Conservation (phyloP, 192 early-diverging fungal genomes). For the Oehlia diaphana region DNA sequence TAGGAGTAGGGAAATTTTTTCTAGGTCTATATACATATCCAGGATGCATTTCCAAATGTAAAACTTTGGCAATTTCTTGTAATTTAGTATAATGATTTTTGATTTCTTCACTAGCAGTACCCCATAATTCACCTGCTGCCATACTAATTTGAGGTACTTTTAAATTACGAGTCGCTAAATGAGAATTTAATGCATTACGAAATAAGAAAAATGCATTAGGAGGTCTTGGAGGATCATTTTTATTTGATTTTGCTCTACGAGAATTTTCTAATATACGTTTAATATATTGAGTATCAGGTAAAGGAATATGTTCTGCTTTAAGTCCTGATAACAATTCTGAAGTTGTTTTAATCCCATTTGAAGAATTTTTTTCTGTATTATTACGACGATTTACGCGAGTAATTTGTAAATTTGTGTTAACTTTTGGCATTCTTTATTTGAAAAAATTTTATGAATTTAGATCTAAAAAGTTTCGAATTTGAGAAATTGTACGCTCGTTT, state of each 20-base stretch:
- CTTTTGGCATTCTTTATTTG: not conserved
- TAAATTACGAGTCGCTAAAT: constrained; percentile 9
- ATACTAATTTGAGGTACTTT: constrained; percentile 29
- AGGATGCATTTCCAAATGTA: constrained; percentile 30
- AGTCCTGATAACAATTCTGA: not conserved
- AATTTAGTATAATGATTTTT: constrained; percentile 15
- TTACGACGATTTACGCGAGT: not conserved
- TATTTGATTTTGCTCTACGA: constrained; percentile 8
- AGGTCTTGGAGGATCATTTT: constrained; percentile 26
- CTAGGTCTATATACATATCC: constrained; percentile 31
- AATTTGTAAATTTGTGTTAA: not conserved
- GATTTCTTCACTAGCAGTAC: not conserved
- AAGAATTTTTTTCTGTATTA: not conserved
- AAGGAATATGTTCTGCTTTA: constrained; percentile 21
- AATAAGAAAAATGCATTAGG: constrained; percentile 31
- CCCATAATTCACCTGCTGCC: constrained; percentile 22
- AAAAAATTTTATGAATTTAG: no score
- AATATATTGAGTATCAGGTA: constrained; percentile 21
- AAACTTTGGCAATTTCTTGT: constrained; percentile 20
- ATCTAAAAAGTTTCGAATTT: no score
- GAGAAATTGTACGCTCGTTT: not conserved
- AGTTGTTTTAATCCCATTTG: not conserved
- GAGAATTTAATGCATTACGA: constrained; percentile 19
- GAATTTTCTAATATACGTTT: constrained; percentile 17
- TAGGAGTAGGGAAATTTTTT: not conserved